These are phyloP conservation scores for Cercospora canescens DNA, from an alignment of 2,329 filamentous ascomycete species.

Conservation along the genomic window DNA sequence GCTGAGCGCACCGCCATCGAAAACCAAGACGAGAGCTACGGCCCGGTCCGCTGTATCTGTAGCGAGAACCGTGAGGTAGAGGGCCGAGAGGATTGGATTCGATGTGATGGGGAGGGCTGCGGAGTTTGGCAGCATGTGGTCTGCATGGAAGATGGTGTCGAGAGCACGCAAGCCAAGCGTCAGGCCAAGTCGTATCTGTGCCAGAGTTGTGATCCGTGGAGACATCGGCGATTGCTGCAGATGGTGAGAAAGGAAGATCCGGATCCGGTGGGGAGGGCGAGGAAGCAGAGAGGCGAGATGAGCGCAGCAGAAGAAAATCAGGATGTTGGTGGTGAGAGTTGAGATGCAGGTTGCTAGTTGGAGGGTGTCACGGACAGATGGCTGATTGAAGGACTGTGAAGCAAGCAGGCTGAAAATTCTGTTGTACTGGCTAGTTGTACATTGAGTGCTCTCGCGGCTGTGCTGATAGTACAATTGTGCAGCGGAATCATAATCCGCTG, in stretches of 20 bases:
- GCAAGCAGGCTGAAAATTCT: neutral
- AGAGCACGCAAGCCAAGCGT: conserved; percentile 6
- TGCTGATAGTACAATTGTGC: neutral
- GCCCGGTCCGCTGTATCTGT: conserved; percentile 32
- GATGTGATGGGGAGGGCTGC: conserved; percentile 26
- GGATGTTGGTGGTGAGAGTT: neutral
- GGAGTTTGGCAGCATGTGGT: conserved; percentile 33
- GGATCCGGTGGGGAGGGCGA: neutral
- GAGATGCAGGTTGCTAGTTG: neutral
- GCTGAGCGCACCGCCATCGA: conserved; percentile 9
- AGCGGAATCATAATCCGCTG: neutral
- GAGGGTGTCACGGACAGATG: neutral
- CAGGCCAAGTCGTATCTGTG: conserved; percentile 23
- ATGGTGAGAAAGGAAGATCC: conserved; percentile 12
- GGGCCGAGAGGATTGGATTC: conserved; percentile 22
- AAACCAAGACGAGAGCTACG: conserved; percentile 5
- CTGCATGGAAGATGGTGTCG: conserved; percentile 26
- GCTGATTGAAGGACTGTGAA: neutral
- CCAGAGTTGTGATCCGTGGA: conserved; percentile 30
- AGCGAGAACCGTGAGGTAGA: conserved; percentile 22
- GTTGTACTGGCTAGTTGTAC: neutral
- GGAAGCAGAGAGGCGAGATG: neutral
- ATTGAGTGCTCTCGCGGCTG: neutral
- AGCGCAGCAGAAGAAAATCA: neutral
- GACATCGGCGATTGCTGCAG: conserved; percentile 21